Evolutionary conservation across 495 filamentous ascomycete genomes (phyloP).

Genomic region (Penicillium maclennaniae): DNA sequence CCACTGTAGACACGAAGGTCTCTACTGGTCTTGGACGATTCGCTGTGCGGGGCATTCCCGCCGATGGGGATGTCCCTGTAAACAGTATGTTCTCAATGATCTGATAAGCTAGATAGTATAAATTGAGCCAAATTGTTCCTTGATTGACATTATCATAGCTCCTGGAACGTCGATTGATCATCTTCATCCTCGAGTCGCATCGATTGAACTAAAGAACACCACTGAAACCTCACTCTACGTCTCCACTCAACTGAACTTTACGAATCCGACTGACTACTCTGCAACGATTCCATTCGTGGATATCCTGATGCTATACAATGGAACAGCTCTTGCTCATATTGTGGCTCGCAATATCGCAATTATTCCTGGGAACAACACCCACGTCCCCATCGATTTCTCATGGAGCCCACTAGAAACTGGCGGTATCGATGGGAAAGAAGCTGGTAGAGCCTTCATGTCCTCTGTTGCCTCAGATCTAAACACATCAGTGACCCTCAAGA

Average conservation of each 20-base stretch:
- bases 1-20: slow-evolving; percentile 79
- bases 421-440: slow-evolving; percentile 53
- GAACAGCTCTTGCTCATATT: slow-evolving; percentile 68
- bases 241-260: slow-evolving; percentile 68
- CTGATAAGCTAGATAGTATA: slow-evolving; percentile 22
- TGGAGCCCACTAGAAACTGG: slow-evolving; percentile 68
- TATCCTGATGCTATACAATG: slow-evolving; percentile 69
- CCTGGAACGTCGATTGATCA: slow-evolving; percentile 46
- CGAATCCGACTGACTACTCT: slow-evolving; percentile 84
- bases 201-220: slow-evolving; percentile 65
- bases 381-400: slow-evolving; percentile 60
- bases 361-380: slow-evolving; percentile 64
- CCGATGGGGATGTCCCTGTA: slow-evolving; percentile 77
- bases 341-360: slow-evolving; percentile 58
- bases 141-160: slow-evolving; percentile 27
- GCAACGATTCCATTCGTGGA: slow-evolving; percentile 75
- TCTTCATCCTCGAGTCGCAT: slow-evolving; percentile 58
- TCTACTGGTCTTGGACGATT: slow-evolving; percentile 75
- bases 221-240: slow-evolving; percentile 64
- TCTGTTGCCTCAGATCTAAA: slow-evolving; percentile 86
- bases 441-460: slow-evolving; percentile 71
- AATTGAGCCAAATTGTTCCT: slow-evolving; percentile 9
- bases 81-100: slow-evolving; percentile 64
- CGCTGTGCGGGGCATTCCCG: slow-evolving; percentile 74
- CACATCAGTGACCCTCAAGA: slow-evolving; percentile 67